phyloP scores from a whole-genome alignment of 2,329 filamentous ascomycete genomes.

The Talaromyces sp. region DNA sequence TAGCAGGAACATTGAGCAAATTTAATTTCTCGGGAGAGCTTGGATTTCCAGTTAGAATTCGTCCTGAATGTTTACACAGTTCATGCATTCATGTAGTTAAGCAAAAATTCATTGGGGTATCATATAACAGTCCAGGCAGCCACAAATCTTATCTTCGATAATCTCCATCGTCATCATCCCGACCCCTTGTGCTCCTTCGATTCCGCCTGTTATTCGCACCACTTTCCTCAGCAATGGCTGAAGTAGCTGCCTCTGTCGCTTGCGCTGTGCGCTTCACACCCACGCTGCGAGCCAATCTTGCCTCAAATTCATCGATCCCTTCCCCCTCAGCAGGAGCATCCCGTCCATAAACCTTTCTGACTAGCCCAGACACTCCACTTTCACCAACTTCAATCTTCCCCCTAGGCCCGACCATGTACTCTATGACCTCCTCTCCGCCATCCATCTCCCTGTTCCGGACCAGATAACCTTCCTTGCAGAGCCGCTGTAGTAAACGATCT shows the following conservation, averaged over 20 bases:
- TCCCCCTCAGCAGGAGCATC: constrained; percentile 6
- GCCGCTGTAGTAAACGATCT: constrained; percentile 67
- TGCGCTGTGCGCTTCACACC: not conserved
- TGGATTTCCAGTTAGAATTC: not conserved
- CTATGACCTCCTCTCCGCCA: constrained; percentile 71
- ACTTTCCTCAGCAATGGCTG: not conserved
- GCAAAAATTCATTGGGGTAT: constrained; percentile 1
- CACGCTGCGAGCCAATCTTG: constrained; percentile 16
- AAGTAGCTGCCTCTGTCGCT: not conserved
- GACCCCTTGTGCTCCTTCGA: constrained; percentile 9
- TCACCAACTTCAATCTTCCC: constrained; percentile 80
- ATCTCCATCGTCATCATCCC: constrained; percentile 8
- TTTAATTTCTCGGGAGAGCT: not conserved
- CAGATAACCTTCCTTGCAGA: constrained; percentile 81
- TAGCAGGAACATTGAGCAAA: not conserved
- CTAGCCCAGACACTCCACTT: constrained; percentile 69
- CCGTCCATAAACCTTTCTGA: constrained; percentile 54
- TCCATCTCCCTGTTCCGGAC: constrained; percentile 66
- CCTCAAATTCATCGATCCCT: constrained; percentile 13
- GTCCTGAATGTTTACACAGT: not conserved
- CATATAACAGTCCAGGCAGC: not conserved
- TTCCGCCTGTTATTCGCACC: not conserved
- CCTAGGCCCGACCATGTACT: constrained; percentile 79
- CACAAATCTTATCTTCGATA: not conserved
- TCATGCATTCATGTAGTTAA: not conserved